Evolutionary conservation across 352 stramenopile genomes (phyloP).

Genomic region (Phytophthora vignae): DNA sequence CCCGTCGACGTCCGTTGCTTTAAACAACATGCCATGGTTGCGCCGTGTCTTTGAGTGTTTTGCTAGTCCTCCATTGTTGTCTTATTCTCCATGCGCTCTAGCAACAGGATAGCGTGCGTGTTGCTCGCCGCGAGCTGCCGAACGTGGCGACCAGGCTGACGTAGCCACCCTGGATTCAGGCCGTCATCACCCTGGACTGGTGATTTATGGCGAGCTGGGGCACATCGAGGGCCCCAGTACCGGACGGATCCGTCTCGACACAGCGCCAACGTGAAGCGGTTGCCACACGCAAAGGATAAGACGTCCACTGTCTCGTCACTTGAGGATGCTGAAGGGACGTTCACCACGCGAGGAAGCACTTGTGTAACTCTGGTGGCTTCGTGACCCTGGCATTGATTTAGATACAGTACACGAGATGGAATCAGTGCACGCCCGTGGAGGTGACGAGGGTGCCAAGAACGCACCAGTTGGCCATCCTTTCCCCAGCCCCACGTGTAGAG

Average conservation of each 20-base stretch:
- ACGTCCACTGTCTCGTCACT: constrained; percentile 40
- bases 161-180: constrained; percentile 19
- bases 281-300: constrained; percentile 53
- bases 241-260: constrained; percentile 54
- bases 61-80: background rate
- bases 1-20: constrained; percentile 36
- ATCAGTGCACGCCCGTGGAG: constrained; percentile 12
- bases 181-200: constrained; percentile 2
- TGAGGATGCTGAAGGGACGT: constrained; percentile 27
- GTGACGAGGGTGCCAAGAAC: constrained; percentile 16
- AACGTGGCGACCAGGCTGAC: constrained; percentile 11
- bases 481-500: constrained; percentile 87
- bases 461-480: constrained; percentile 73
- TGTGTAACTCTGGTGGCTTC: constrained; percentile 34
- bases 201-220: constrained; percentile 9
- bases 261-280: constrained; percentile 58
- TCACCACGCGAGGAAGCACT: constrained; percentile 59
- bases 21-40: constrained; percentile 42
- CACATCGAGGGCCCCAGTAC: constrained; percentile 52
- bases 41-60: constrained; percentile 14
- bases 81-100: background rate
- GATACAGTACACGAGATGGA: background rate
- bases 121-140: constrained; percentile 32
- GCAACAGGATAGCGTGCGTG: constrained; percentile 43
- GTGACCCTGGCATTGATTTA: constrained; percentile 17